Percentiles rank a stretch among this genome's conserved stretches.
phyloP scores from a whole-genome alignment of 1,139 yeast genomes.

The Meyerozyma guilliermondii region DNA sequence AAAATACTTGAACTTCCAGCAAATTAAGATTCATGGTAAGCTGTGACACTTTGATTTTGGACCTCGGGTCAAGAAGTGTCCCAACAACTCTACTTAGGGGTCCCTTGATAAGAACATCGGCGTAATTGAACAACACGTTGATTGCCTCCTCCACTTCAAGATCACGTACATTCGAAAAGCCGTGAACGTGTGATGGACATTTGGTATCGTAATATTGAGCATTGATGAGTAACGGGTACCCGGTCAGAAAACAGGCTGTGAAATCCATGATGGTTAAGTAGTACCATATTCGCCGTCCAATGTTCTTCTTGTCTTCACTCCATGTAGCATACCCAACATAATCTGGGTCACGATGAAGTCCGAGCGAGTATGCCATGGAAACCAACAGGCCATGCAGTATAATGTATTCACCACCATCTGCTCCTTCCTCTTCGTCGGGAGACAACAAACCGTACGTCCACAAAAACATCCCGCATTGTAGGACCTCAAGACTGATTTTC shows the following conservation, averaged over 20 bases:
- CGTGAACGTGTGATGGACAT: slow-evolving; percentile 1
- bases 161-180: slow-evolving; percentile 1
- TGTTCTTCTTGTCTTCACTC: not conserved
- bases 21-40: slow-evolving; percentile 1
- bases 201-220: slow-evolving; percentile 2
- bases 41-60: not conserved
- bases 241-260: slow-evolving; percentile 1
- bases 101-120: slow-evolving; percentile 1
- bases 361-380: slow-evolving; percentile 2
- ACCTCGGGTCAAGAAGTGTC: not conserved
- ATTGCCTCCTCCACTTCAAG: slow-evolving; percentile 2
- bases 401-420: slow-evolving; percentile 3
- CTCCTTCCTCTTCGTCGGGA: slow-evolving; percentile 3
- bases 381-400: slow-evolving; percentile 1
- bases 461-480: slow-evolving; percentile 2
- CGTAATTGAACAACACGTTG: not conserved
- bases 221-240: slow-evolving; percentile 1
- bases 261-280: not conserved
- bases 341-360: slow-evolving; percentile 3
- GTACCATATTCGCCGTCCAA: slow-evolving; percentile 1
- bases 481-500: slow-evolving; percentile 1
- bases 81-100: not conserved
- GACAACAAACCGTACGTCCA: slow-evolving; percentile 3
- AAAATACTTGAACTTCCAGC: not conserved
- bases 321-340: not conserved